Evolutionary conservation across 2,329 filamentous ascomycete species (phyloP), one percentile per base, ranked within the genome.

Genomic region (Lachnellula suecica): DNA sequence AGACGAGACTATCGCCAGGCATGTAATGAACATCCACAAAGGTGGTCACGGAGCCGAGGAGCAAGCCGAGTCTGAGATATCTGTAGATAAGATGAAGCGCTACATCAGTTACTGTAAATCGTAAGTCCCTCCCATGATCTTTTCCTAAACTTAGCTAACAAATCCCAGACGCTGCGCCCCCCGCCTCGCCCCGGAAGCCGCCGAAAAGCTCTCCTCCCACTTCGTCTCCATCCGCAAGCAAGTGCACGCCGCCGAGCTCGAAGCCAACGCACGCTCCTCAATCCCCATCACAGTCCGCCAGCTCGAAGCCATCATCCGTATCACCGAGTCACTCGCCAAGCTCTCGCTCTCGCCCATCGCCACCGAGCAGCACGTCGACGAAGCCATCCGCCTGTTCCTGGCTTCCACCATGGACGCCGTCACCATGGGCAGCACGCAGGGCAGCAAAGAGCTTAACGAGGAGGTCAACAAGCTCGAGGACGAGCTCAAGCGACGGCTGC

Each of bases 1-100:
- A 65, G 94, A 99, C 67, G 91, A 97, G 74, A 86, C 81, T 4
- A 97, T 99, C 66, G 94, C 94, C 11, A 93, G 87, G 68, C 94
- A 99, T 81, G 93, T 99, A 67, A 96, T 99, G 85, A 85, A 88
- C 42, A 92, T 99, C 59, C 93, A 97, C 65, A 97, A 97, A 89
- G 91, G 91, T 53, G 89, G 89, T 13, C 84, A 88, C 48, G 88
- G 89, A 37, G 74, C 88, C 0, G 91, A 96, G 63, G 91, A 96
- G 64, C 83, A 89, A 57, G 77, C 85, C 1, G 89, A 96, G 69
- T 87, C 91, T 2, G 93, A 97, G 66, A 92, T 99, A 45, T 83
- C 91, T 0, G 88, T 97, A 2, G 94, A 97, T 47, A 96, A 96
- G 74, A 96, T 99, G 90, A 91, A 91, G 74, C 85, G 92, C 56